These are phyloP conservation scores for Pythium coloratum DNA, from an alignment of 352 stramenopile species.

Conservation along the genomic window DNA sequence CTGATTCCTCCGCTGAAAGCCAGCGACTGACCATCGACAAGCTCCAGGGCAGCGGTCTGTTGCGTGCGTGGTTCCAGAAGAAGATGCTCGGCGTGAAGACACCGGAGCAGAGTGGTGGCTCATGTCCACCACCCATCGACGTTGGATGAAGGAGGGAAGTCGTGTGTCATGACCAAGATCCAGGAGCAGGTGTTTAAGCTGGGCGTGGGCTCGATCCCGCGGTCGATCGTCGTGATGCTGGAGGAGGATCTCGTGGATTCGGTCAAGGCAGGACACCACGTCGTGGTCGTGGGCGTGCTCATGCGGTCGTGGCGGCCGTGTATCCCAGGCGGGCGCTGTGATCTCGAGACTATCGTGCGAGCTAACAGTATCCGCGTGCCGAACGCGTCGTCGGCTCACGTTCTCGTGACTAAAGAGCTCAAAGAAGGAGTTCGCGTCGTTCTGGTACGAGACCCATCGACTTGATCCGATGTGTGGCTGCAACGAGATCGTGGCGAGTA, in stretches of 20 bases:
- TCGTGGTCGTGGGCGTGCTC: slow-evolving; percentile 91
- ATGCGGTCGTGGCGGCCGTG: slow-evolving; percentile 92
- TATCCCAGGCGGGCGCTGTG: slow-evolving; percentile 81
- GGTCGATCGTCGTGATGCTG: slow-evolving; percentile 94
- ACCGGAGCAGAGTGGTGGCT: too few relatives aligned
- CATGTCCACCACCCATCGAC: too few relatives aligned
- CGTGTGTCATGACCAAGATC: slow-evolving; percentile 90
- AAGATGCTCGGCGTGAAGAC: too few relatives aligned
- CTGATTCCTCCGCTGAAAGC: slow-evolving; percentile 1
- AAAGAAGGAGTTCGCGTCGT: slow-evolving; percentile 91
- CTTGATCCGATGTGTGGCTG: slow-evolving; percentile 57
- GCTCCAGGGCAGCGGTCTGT: slow-evolving; percentile 34
- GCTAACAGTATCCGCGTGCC: slow-evolving; percentile 73
- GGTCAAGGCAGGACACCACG: slow-evolving; percentile 95
- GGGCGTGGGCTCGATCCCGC: slow-evolving; percentile 91
- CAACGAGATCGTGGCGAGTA: slow-evolving; percentile 91
- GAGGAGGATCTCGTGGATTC: slow-evolving; percentile 84
- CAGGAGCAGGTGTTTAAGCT: slow-evolving; percentile 94
- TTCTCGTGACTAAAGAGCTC: slow-evolving; percentile 77
- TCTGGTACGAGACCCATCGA: slow-evolving; percentile 70
- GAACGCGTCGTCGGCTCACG: slow-evolving; percentile 61
- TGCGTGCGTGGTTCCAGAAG: slow-evolving; percentile 28
- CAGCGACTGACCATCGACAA: not conserved
- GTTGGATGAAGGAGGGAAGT: too few relatives aligned
- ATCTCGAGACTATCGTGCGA: slow-evolving; percentile 87